A percentile compares a stretch with the other conserved stretches of the same genome.
Conservation (phyloP, 1,139 yeast species). For the Diutina sp. region DNA sequence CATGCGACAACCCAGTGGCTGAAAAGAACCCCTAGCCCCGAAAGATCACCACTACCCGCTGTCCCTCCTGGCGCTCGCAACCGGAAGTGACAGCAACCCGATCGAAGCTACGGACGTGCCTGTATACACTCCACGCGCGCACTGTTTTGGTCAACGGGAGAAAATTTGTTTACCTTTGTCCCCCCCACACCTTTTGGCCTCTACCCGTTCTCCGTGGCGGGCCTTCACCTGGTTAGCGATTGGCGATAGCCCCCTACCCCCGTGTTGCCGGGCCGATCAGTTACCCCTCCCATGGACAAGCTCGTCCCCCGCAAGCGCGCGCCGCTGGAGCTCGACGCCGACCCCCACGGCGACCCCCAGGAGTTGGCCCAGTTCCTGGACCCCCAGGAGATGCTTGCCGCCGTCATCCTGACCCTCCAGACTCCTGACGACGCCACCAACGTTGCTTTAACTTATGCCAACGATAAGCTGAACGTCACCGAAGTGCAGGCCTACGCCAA, state of each 20-base stretch:
- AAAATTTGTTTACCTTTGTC: neutral
- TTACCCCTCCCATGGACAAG: neutral
- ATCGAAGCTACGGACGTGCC: neutral
- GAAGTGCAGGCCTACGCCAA: constrained; percentile 96
- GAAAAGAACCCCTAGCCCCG: too few relatives aligned
- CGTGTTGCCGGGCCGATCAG: neutral
- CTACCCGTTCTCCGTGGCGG: neutral
- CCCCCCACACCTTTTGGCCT: neutral
- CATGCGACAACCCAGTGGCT: too few relatives aligned
- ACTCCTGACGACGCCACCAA: constrained; percentile 38
- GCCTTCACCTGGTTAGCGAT: neutral
- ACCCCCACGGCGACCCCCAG: neutral
- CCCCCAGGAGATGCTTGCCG: constrained; percentile 39
- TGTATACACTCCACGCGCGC: neutral
- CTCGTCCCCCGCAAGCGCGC: constrained; percentile 1
- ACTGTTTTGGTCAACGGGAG: neutral
- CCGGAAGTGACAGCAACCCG: neutral
- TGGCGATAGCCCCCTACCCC: neutral
- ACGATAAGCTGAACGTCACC: constrained; percentile 62
- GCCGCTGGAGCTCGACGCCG: neutral
- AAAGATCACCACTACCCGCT: too few relatives aligned
- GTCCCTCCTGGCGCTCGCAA: neutral
- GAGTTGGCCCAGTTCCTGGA: constrained; percentile 18
- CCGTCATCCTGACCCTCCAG: constrained; percentile 35
- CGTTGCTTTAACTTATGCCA: constrained; percentile 37